A percentile compares a stretch with the other conserved stretches of the same genome.
Conservation (phyloP, 495 filamentous ascomycete species). For the Aspergillus homomorphus region DNA sequence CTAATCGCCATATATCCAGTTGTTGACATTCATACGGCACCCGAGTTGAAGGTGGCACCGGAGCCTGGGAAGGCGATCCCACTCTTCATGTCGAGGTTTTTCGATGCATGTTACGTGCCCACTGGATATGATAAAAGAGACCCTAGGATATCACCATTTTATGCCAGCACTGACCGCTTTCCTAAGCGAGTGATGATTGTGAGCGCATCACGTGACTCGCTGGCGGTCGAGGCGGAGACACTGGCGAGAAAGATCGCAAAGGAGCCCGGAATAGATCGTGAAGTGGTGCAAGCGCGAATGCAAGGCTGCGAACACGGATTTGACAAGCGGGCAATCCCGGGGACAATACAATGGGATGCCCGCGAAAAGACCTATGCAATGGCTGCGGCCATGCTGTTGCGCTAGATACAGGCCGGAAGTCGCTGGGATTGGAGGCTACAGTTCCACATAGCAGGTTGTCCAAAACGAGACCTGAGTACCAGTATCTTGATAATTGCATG, state of each 20-base stretch:
- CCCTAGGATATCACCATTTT: constrained; percentile 45
- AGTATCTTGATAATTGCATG: too few species aligned
- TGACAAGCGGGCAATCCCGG: constrained; percentile 31
- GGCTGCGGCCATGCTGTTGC: constrained; percentile 30
- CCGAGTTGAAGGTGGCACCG: constrained; percentile 26
- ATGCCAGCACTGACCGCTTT: constrained; percentile 36
- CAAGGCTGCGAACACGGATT: constrained; percentile 40
- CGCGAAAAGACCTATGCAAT: constrained; percentile 37
- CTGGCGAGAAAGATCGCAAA: constrained; percentile 34
- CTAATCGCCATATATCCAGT: constrained; percentile 43
- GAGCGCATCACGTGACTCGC: constrained; percentile 40
- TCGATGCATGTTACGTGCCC: constrained; percentile 34
- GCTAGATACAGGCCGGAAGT: not conserved
- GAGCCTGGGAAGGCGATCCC: constrained; percentile 26
- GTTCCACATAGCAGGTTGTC: not conserved
- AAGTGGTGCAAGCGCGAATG: constrained; percentile 42
- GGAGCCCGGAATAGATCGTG: constrained; percentile 18
- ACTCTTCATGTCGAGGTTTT: constrained; percentile 25
- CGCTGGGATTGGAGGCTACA: not conserved
- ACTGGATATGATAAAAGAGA: constrained; percentile 34
- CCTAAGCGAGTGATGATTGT: constrained; percentile 42
- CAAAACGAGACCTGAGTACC: too few species aligned
- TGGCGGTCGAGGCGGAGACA: constrained; percentile 41
- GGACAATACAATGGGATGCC: constrained; percentile 28
- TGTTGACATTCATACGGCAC: constrained; percentile 29